These are phyloP conservation scores for Proliferodiscus dingleyae DNA, from an alignment of 2,329 filamentous ascomycete species.

Conservation along the genomic window DNA sequence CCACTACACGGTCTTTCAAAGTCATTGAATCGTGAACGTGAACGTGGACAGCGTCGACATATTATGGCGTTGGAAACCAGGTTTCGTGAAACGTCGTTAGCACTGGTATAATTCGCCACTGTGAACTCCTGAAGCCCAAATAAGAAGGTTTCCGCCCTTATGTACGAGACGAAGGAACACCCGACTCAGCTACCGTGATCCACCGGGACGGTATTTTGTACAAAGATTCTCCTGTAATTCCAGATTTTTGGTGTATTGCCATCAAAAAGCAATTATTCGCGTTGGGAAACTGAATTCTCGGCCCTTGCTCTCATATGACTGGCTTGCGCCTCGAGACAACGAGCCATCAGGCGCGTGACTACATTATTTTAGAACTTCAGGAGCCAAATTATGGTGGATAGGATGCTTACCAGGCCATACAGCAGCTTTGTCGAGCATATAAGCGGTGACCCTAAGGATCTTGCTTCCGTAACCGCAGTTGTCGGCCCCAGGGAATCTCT, in stretches of 20 bases:
- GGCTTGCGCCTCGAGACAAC: conserved; percentile 60
- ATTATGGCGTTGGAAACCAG: neutral
- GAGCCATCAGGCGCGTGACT: conserved; percentile 67
- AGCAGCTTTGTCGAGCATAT: conserved; percentile 81
- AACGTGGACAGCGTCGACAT: neutral
- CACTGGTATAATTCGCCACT: neutral
- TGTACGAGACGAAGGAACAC: conserved; percentile 5
- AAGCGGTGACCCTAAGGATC: conserved; percentile 76
- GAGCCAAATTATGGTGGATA: conserved; percentile 5
- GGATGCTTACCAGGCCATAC: conserved; percentile 78
- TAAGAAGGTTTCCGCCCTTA: conserved; percentile 6
- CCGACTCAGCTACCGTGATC: neutral
- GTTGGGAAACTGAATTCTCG: conserved; percentile 33
- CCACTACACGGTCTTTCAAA: neutral
- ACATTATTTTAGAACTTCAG: conserved; percentile 25
- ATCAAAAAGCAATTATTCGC: no score
- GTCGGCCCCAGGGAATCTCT: conserved; percentile 52
- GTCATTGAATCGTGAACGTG: neutral
- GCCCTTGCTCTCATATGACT: conserved; percentile 58
- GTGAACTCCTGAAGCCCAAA: neutral
- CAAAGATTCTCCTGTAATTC: conserved; percentile 1
- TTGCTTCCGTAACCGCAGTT: conserved; percentile 77
- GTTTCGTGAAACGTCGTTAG: conserved; percentile 3
- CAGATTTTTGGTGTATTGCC: neutral
- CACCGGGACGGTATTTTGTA: conserved; percentile 2